These are phyloP conservation scores for Avena eriantha DNA, from an alignment of 176 grass and related monocot species.

Conservation along the genomic window DNA sequence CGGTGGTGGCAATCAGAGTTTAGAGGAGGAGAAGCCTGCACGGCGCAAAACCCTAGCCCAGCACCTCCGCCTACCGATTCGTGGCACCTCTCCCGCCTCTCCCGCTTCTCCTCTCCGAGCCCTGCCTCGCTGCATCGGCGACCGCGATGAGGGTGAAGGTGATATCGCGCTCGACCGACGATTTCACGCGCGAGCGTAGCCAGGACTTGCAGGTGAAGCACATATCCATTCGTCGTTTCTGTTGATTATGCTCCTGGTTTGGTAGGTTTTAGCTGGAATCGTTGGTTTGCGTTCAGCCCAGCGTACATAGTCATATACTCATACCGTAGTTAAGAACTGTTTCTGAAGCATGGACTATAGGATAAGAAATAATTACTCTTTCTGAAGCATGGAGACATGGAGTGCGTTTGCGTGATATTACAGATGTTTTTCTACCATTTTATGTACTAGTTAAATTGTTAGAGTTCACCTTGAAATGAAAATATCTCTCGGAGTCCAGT, in stretches of 20 bases:
- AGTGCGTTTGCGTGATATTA: background rate
- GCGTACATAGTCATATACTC: background rate
- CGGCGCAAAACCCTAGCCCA: slow-evolving; percentile 18
- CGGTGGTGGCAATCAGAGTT: slow-evolving; percentile 9
- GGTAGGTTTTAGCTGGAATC: background rate
- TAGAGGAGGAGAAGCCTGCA: background rate
- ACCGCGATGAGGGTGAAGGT: slow-evolving; percentile 84
- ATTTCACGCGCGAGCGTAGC: slow-evolving; percentile 89
- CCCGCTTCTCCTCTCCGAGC: background rate
- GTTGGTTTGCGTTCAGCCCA: background rate
- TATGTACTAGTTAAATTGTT: background rate
- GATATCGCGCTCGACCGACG: slow-evolving; percentile 86
- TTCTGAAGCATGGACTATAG: background rate
- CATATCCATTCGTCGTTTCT: background rate
- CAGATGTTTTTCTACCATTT: no score
- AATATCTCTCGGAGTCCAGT: background rate
- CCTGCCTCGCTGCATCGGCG: background rate
- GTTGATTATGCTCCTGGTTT: background rate
- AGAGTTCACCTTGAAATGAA: background rate
- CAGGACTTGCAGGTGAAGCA: slow-evolving; percentile 81
- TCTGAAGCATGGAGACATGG: background rate
- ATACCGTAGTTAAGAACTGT: background rate
- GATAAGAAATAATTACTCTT: no score
- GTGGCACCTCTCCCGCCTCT: background rate
- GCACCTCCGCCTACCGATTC: background rate